Percentiles rank a stretch among this genome's conserved stretches.
Evolutionary conservation across 148 eudicot genomes (phyloP).

Genomic region (Rhododendron mucronatum): DNA sequence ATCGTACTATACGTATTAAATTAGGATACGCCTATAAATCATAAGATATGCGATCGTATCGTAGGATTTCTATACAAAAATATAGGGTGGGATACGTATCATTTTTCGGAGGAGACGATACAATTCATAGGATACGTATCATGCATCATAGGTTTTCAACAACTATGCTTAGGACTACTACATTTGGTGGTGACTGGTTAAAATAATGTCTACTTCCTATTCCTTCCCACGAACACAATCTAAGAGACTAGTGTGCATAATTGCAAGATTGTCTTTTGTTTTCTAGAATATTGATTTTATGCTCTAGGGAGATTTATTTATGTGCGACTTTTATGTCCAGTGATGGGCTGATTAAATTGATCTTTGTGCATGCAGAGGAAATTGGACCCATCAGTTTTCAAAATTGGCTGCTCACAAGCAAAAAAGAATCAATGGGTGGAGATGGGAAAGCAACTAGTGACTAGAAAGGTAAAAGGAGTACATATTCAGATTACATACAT

Average conservation of each 20-base stretch:
- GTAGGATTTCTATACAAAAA: no score
- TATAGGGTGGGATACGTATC: no score
- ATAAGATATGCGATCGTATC: no score
- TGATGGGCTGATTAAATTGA: not conserved
- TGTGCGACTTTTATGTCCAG: not conserved
- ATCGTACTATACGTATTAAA: no score
- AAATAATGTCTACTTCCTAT: not conserved
- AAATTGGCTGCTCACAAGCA: constrained; percentile 62
- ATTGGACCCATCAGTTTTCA: constrained; percentile 48
- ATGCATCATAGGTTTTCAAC: no score
- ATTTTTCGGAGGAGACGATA: no score
- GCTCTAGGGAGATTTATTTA: not conserved
- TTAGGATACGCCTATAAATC: no score
- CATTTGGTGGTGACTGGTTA: not conserved
- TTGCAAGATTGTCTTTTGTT: not conserved
- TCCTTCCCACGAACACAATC: not conserved
- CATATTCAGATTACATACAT: not conserved
- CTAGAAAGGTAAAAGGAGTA: constrained; percentile 49
- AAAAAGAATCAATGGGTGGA: constrained; percentile 84
- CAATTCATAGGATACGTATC: no score
- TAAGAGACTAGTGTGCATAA: not conserved
- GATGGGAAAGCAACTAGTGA: constrained; percentile 51
- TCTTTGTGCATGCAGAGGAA: constrained; percentile 54
- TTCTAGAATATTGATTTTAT: not conserved
- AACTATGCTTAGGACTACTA: not conserved